Evolutionary conservation across 2,329 filamentous ascomycete species (phyloP).

Genomic region (Fusarium chlamydosporum): DNA sequence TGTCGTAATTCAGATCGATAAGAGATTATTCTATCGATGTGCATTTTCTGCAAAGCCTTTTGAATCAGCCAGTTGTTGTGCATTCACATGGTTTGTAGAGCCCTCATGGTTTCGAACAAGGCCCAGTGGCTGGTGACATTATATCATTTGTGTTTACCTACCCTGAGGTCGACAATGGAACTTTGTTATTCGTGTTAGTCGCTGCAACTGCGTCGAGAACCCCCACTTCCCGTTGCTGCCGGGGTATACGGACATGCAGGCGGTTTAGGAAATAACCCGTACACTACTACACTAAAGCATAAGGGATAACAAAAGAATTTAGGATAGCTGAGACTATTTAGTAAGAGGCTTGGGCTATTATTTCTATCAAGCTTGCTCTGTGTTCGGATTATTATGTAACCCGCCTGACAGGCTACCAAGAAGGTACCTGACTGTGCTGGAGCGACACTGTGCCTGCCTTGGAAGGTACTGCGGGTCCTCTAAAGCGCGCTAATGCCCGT

Average conservation of each 20-base stretch:
- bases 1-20: background rate
- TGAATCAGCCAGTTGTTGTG: background rate
- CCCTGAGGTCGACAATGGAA: background rate
- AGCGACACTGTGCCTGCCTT: constrained; percentile 19
- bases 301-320: too few relatives aligned
- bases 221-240: constrained; percentile 6
- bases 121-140: background rate
- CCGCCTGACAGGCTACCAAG: background rate
- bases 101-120: background rate
- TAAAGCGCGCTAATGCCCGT: constrained; percentile 19
- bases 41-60: background rate
- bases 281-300: too few relatives aligned
- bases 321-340: too few relatives aligned
- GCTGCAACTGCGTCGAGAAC: background rate
- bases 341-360: too few relatives aligned
- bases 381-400: too few relatives aligned
- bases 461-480: constrained; percentile 3
- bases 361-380: too few relatives aligned
- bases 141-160: background rate
- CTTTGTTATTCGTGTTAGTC: background rate
- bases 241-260: background rate
- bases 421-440: background rate
- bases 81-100: background rate
- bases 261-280: too few relatives aligned
- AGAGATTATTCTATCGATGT: background rate